Conservation (phyloP, 495 filamentous ascomycete species). For the Daldinia bambusicola region DNA sequence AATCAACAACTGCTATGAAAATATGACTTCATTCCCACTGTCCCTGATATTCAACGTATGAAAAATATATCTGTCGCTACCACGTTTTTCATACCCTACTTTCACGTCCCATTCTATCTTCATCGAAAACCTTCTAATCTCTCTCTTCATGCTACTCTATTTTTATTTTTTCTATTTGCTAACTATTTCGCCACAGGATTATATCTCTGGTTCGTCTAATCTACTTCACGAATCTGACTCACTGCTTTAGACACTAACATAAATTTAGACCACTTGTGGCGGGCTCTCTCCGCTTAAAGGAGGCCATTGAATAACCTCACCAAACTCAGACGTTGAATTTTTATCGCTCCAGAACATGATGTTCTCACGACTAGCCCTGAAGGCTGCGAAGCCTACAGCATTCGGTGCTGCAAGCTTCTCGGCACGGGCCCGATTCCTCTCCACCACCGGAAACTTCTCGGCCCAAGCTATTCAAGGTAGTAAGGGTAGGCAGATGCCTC, state of each 20-base stretch:
- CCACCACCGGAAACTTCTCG: conserved; percentile 58
- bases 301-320: conserved; percentile 48
- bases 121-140: conserved; percentile 1
- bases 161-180: conserved; percentile 40
- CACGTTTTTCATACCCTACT: conserved; percentile 10
- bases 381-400: conserved; percentile 59
- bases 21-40: conserved; percentile 32
- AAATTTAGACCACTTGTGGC: conserved; percentile 93
- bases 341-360: conserved; percentile 60
- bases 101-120: conserved; percentile 17
- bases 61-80: conserved; percentile 19
- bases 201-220: conserved; percentile 83
- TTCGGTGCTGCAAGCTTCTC: conserved; percentile 49
- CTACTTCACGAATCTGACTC: conserved; percentile 49
- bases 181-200: conserved; percentile 71
- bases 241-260: conserved; percentile 58
- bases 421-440: conserved; percentile 62
- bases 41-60: conserved; percentile 21
- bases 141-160: conserved; percentile 25
- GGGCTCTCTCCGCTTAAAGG: conserved; percentile 69
- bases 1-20: neutral
- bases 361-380: conserved; percentile 74
- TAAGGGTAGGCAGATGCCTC: conserved; percentile 68
- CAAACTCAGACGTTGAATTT: conserved; percentile 31
- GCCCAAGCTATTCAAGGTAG: conserved; percentile 65